Conservation (phyloP, 108 stramenopile genomes). For the Mediolabrus comicus region DNA sequence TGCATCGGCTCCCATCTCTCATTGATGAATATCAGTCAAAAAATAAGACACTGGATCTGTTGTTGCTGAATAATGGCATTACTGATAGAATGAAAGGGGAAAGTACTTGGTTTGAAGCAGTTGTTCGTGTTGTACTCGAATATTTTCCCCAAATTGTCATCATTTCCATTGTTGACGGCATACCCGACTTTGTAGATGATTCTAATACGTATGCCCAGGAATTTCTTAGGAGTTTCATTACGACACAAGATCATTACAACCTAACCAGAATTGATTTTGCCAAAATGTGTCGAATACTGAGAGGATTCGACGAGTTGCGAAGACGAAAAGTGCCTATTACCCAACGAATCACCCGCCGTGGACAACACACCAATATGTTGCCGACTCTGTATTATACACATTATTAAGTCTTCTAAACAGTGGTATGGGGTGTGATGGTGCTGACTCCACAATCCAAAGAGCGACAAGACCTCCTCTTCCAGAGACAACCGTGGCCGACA, state of each 20-base stretch:
- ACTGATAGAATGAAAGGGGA: not conserved
- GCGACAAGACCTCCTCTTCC: not conserved
- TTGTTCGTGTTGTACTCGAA: slow-evolving; percentile 11
- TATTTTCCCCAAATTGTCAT: slow-evolving; percentile 6
- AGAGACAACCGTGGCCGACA: slow-evolving; percentile 4
- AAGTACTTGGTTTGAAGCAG: slow-evolving; percentile 19
- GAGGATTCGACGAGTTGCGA: not conserved
- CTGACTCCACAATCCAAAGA: not conserved
- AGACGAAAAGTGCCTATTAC: slow-evolving; percentile 8
- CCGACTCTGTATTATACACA: slow-evolving; percentile 12
- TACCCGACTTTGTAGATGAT: not conserved
- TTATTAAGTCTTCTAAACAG: not conserved
- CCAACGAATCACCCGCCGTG: slow-evolving; percentile 21
- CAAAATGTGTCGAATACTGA: slow-evolving; percentile 3
- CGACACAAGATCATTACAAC: slow-evolving; percentile 5
- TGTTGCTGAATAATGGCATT: slow-evolving; percentile 20
- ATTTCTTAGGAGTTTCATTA: not conserved
- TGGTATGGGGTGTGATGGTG: slow-evolving; percentile 9
- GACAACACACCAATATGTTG: slow-evolving; percentile 31
- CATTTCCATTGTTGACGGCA: slow-evolving; percentile 14
- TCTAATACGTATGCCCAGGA: not conserved
- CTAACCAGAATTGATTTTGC: not conserved
- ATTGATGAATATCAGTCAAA: slow-evolving; percentile 6
- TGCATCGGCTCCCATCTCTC: slow-evolving; percentile 15
- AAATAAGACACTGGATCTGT: slow-evolving; percentile 8